Percentiles rank a stretch among this genome's conserved stretches.
Conservation (phyloP, 306 rosid species). For the Glycine soja region DNA sequence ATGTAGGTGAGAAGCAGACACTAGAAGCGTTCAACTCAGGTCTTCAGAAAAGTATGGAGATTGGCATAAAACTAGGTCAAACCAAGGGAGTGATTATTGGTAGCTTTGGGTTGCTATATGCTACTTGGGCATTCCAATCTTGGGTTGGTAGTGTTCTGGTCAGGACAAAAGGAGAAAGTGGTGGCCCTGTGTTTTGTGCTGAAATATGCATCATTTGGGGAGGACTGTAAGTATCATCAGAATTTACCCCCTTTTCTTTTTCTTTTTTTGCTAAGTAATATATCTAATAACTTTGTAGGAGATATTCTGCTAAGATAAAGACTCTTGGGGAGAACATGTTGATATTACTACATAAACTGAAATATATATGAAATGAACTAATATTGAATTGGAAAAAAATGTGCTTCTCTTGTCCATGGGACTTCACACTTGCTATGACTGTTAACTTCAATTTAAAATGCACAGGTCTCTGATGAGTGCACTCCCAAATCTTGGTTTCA, state of each 20-base stretch:
- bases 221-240: slow-evolving; percentile 68
- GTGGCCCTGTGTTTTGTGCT: slow-evolving; percentile 71
- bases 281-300: background rate
- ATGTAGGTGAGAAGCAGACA: slow-evolving; percentile 74
- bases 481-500: slow-evolving; percentile 69
- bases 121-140: slow-evolving; percentile 77
- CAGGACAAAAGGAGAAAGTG: slow-evolving; percentile 65
- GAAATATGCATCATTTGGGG: slow-evolving; percentile 74
- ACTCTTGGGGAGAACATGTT: background rate
- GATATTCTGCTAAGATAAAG: too few species aligned
- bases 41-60: slow-evolving; percentile 56
- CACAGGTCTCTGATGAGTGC: slow-evolving; percentile 76
- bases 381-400: background rate
- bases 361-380: background rate
- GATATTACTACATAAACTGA: background rate
- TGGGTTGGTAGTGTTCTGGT: slow-evolving; percentile 81
- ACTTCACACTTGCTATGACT: slow-evolving; percentile 1
- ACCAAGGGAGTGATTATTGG: slow-evolving; percentile 79
- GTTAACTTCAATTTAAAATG: slow-evolving; percentile 5
- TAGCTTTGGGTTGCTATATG: slow-evolving; percentile 75
- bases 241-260: background rate
- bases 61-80: slow-evolving; percentile 76
- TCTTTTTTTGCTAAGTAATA: background rate
- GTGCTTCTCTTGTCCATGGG: background rate
- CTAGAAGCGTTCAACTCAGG: slow-evolving; percentile 61